Base-by-base conservation (phyloP, 1,284 basidiomycete species). In the Trametes sp. region DNA sequence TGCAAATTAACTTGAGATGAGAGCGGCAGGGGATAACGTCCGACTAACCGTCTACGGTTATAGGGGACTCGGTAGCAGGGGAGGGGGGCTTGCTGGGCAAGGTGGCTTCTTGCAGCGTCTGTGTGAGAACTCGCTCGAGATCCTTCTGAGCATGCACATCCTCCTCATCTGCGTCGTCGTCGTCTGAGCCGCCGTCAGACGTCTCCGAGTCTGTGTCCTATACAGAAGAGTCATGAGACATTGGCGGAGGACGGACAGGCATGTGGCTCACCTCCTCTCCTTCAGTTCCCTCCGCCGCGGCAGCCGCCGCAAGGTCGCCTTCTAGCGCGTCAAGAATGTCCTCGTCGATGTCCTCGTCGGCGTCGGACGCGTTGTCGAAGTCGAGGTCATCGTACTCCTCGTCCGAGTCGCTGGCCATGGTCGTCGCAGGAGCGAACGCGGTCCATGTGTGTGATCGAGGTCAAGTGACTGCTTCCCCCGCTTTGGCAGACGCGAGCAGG, bases 391-490 rank as follows among this genome's bases (percentile, higher is more conserved):
- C 86, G 54, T 87, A 79, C 62, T 88, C 87, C 57, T 80, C 58
- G 62, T 91, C 89, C 19, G 87, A 89, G 72, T 90, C 89, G 72
- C 82, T 86, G 31, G 80, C 74, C 87, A 88, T 88, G 70, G 62
- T 65, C 46, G 53, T 58, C 38, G 59, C 57, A 56, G 52, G 49
- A 48, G 38, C 54, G 45, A 53, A 65, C 56, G 50, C 52, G 53
- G 45, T 51, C 31, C 54, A 64, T 65, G 60, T 36, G 53, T 56
- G 59, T 61, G 56, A 54, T 63, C 48, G 46, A 56, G 45, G 64
- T 64, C 61, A 70, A 67, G 64, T 69, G 66, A 60, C 54, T 42
- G 59, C 59, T 38, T 41, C 45, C 16, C 38, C 31, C 46, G 42
- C 26, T 44, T 41, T 41, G 24, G 38, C 46, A 52, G 49, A 42